These are phyloP conservation scores for Mycogone perniciosa DNA, from an alignment of 2,329 filamentous ascomycete genomes.

Conservation along the genomic window DNA sequence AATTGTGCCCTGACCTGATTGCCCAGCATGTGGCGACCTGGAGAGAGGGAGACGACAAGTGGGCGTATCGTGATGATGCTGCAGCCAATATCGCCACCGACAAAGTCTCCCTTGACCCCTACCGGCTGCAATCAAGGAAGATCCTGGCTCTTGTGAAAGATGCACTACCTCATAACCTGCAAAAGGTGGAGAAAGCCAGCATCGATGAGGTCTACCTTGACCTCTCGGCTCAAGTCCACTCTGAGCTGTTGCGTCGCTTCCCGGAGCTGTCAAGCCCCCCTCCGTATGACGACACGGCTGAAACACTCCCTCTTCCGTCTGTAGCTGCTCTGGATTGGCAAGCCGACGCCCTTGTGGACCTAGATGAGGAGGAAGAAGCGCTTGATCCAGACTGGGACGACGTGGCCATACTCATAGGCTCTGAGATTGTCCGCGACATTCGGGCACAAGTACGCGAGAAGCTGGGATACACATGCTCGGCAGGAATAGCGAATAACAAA, in stretches of 20 bases:
- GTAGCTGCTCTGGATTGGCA: conserved; percentile 73
- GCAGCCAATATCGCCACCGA: conserved; percentile 74
- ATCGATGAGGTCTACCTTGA: conserved; percentile 96
- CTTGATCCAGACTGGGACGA: conserved; percentile 96
- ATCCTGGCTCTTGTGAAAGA: conserved; percentile 78
- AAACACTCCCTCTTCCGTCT: conserved; percentile 64
- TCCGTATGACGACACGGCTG: conserved; percentile 67
- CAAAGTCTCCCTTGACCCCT: conserved; percentile 92
- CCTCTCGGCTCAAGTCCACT: conserved; percentile 76
- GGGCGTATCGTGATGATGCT: conserved; percentile 83
- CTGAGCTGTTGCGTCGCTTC: conserved; percentile 67
- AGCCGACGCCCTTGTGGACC: conserved; percentile 72
- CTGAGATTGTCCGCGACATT: conserved; percentile 77
- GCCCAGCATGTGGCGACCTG: conserved; percentile 93
- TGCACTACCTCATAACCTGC: conserved; percentile 55
- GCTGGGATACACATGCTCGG: conserved; percentile 86
- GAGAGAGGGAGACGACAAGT: conserved; percentile 83
- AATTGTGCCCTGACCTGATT: conserved; percentile 76
- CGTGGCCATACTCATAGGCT: conserved; percentile 76
- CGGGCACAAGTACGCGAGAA: conserved; percentile 61
- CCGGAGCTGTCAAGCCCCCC: conserved; percentile 59
- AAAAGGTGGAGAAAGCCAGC: conserved; percentile 84
- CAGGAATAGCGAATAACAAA: conserved; percentile 84
- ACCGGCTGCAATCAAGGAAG: conserved; percentile 74
- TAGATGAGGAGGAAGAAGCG: conserved; percentile 69